Base-by-base conservation (phyloP, 768 basidiomycete genomes). In the Aureoboletus auriporus region DNA sequence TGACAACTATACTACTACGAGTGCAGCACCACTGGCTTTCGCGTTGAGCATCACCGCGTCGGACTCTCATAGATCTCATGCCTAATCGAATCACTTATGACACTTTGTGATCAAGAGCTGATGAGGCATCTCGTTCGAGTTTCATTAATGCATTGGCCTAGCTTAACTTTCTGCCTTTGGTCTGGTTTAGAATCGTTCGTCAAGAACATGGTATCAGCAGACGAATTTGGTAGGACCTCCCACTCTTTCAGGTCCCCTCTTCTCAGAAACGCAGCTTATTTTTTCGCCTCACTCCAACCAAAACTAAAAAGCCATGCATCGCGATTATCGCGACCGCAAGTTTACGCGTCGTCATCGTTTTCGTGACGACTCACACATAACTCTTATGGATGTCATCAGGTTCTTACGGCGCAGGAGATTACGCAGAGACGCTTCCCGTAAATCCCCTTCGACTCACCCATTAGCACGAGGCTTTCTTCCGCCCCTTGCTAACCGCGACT, bases 351-450 rank as follows among this genome's bases (percentile, higher is more conserved):
- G 47, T 26, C 50, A 40, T 39, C 54, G 54, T 26, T 42, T 59
- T 44, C 42, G 48, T n/a, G 60, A 62, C 28, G 49, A 50, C 26
- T 46, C 62, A 6, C 52, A 49, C 23, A 44, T 52, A 6, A 63
- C 57, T 51, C 37, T 64, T 10, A 47, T 33, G 9, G 49, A 54
- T 8, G 48, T 64, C 28, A 46, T 63, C 57, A 59, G 59, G 43
- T 56, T 54, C 31, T 44, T 64, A 39, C 54, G 60, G 26, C 44
- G 34, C 26, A 38, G 49, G 29, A 45, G 48, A 45, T 38, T 54
- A 38, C 49, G 42, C 36, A 49, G 35, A 37, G 33, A 48, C 3
- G 31, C 31, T 39, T 44, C 53, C 27, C 53, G 5, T 16, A 47
- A 30, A 20, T 45, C 50, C 7, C 31, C 53, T n/a, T 33, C 43